Conservation (phyloP, 352 stramenopile species). For the Achlya hypogyna region DNA sequence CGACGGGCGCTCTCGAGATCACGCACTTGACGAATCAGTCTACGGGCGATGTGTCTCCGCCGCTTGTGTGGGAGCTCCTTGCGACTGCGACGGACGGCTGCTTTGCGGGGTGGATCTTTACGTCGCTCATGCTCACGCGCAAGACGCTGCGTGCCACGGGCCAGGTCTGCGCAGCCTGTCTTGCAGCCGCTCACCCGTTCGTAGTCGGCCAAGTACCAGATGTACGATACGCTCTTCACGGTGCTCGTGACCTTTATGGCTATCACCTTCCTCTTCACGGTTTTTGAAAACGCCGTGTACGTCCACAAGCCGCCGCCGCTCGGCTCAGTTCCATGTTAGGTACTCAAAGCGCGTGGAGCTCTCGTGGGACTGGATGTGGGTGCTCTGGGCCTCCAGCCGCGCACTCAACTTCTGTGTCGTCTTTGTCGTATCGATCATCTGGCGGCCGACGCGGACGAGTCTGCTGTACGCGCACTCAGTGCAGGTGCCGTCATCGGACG, state of each 20-base stretch:
- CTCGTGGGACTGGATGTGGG: slow-evolving; percentile 63
- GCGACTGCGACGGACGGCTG: slow-evolving; percentile 68
- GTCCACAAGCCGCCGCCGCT: slow-evolving; percentile 21
- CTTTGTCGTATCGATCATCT: slow-evolving; percentile 57
- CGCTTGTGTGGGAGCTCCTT: slow-evolving; percentile 67
- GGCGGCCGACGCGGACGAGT: slow-evolving; percentile 56
- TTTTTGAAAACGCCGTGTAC: slow-evolving; percentile 67
- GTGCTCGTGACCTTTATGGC: slow-evolving; percentile 54
- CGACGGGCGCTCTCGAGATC: slow-evolving; percentile 64
- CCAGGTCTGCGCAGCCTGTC: slow-evolving; percentile 33
- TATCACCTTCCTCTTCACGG: slow-evolving; percentile 67
- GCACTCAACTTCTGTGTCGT: slow-evolving; percentile 63
- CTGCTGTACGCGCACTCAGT: slow-evolving; percentile 69
- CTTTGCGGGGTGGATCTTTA: slow-evolving; percentile 82
- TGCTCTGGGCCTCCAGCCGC: slow-evolving; percentile 68
- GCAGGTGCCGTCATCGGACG: slow-evolving; percentile 40
- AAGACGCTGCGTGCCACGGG: slow-evolving; percentile 73
- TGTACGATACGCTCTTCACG: slow-evolving; percentile 56
- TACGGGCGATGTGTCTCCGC: slow-evolving; percentile 47
- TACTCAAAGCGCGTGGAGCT: slow-evolving; percentile 57
- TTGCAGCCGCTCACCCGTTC: not conserved
- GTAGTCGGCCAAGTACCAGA: slow-evolving; percentile 59
- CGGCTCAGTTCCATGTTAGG: slow-evolving; percentile 24
- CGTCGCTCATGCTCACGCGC: slow-evolving; percentile 60
- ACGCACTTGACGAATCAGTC: slow-evolving; percentile 73